Percentiles rank a stretch among this genome's conserved stretches.
phyloP scores from a whole-genome alignment of 2,329 filamentous ascomycete species.

The Ceratocystis destructans region DNA sequence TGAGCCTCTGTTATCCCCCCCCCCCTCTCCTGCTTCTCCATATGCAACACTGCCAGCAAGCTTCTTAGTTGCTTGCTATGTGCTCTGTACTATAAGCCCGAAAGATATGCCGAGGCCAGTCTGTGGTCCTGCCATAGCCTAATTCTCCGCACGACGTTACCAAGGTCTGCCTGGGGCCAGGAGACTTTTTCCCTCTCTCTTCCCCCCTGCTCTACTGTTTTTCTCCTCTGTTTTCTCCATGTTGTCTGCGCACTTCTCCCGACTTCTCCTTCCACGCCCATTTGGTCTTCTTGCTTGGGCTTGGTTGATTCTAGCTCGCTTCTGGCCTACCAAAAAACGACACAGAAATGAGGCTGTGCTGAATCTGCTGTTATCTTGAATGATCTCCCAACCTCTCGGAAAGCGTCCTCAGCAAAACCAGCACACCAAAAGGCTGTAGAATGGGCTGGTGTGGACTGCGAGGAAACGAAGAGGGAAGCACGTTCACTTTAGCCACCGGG shows the following conservation, averaged over 20 bases:
- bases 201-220: not conserved
- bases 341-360: not conserved
- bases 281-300: no score
- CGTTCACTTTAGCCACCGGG: not conserved
- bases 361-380: not conserved
- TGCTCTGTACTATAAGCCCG: constrained; percentile 1
- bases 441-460: no score
- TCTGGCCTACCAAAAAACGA: not conserved
- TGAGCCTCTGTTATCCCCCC: not conserved
- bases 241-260: not conserved
- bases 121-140: not conserved
- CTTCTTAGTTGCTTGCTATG: not conserved
- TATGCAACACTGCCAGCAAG: not conserved
- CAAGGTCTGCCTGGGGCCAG: not conserved
- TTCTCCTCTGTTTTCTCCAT: not conserved
- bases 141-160: not conserved
- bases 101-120: constrained; percentile 5
- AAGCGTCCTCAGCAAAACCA: not conserved
- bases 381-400: not conserved
- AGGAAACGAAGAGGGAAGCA: no score
- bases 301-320: not conserved
- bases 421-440: no score
- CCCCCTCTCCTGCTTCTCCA: not conserved
- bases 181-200: not conserved
- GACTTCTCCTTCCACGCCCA: not conserved